Base-by-base conservation (phyloP, 2,329 filamentous ascomycete species). In the Aureobasidium sp. region DNA sequence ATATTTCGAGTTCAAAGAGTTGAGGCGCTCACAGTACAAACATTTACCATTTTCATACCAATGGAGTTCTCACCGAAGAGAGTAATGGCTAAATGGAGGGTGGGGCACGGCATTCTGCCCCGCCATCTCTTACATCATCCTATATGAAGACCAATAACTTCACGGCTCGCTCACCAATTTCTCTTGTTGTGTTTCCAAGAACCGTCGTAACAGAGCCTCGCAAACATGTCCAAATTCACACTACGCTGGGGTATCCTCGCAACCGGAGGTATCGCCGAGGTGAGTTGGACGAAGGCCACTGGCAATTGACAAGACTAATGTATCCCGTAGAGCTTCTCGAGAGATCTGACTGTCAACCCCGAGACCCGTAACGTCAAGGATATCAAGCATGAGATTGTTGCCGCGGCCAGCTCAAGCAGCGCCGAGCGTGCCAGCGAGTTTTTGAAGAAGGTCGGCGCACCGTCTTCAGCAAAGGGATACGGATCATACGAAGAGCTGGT, bases 401-500 rank as follows among this genome's bases (percentile, higher is more conserved):
- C 90, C 23, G 90, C 88, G 6, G 88, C 90, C 23, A 94, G 90
- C 1, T 94, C 90, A 4, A 84, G 82, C 42, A 90, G 88, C 49
- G 79, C 81, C 64, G 78, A 83, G 46, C 84, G 86, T 57, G 90
- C 90, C 0, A 78, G 82, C 62, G 77, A 84, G 53, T 95, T 95
- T 75, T 81, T 95, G 70, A 77, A 83, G 63, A 83, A 86, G 64
- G 82, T 87, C 38, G 82, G 85, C 61, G 84, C 87, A n/a, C 85
- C 88, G 3, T 75, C 81, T 19, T 79, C 83, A 8, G 86, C 87
- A 61, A 83, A 83, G 67, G 81, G 86, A 10, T 95, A 95, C 70
- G 89, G 87, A 62, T 89, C 86, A 11, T 96, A 96, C 74, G 81
- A 85, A 63, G 88, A 91, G 71, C 82, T 96, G 29, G 90, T 93